phyloP scores from a whole-genome alignment of 345 rosid species.

The Rhizophora mangle region DNA sequence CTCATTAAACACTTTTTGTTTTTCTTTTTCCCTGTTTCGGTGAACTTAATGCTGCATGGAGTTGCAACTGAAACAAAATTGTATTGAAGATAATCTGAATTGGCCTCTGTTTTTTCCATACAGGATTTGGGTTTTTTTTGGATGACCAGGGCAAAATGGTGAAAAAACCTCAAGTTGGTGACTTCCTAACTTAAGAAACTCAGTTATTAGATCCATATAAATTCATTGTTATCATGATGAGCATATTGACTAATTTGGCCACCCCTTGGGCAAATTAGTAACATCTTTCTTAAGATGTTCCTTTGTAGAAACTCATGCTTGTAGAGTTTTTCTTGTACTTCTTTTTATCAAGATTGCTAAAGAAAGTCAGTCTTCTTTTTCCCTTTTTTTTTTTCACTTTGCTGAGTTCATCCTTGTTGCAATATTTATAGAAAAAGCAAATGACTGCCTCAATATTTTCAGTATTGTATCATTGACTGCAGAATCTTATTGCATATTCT shows the following conservation, averaged over 20 bases:
- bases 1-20: neutral
- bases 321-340: too few species aligned
- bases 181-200: neutral
- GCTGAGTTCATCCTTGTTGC: neutral
- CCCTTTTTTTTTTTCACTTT: neutral
- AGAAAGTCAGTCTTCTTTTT: neutral
- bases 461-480: conserved; percentile 1
- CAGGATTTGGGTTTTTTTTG: conserved; percentile 85
- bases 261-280: too few species aligned
- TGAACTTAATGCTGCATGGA: neutral
- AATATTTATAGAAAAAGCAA: neutral
- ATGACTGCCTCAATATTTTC: conserved; percentile 1
- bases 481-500: neutral
- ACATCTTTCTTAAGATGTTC: too few species aligned
- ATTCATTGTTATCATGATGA: too few species aligned
- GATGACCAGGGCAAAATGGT: conserved; percentile 62
- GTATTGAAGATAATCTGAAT: neutral
- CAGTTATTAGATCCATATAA: neutral
- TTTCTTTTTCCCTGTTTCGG: neutral
- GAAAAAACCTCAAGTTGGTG: conserved; percentile 82
- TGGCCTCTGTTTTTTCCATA: neutral
- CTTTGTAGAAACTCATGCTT: neutral
- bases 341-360: neutral
- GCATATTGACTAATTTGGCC: too few species aligned
- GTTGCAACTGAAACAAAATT: neutral